Percentiles rank a stretch among this genome's conserved stretches.
Conservation (phyloP, 1,284 basidiomycete genomes). For the Fomitopsis pinicola region DNA sequence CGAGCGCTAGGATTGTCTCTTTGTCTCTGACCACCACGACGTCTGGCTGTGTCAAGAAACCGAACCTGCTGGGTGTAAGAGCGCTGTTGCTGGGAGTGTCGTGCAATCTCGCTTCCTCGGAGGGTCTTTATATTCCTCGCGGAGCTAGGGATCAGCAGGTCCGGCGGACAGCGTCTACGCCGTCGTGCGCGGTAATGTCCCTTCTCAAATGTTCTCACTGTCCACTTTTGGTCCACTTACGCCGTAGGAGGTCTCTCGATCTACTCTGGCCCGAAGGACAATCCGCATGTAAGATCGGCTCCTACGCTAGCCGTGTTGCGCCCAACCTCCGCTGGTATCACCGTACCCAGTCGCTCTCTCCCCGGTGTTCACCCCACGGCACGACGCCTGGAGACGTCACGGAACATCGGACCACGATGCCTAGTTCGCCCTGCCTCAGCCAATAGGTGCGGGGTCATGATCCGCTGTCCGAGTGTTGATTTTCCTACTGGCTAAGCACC, state of each 20-base stretch:
- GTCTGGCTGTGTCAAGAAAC: background rate
- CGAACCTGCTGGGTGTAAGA: background rate
- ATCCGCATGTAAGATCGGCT: background rate
- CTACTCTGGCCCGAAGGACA: background rate
- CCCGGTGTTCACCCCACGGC: background rate
- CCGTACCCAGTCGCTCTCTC: background rate
- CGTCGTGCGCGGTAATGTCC: background rate
- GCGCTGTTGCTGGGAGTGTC: background rate
- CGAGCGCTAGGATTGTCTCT: conserved; percentile 1
- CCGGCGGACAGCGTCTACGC: background rate
- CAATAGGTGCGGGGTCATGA: background rate
- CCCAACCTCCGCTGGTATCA: background rate
- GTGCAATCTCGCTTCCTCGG: background rate
- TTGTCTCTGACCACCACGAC: background rate
- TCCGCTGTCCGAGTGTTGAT: background rate
- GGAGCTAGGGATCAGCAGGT: background rate
- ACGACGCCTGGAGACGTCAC: background rate
- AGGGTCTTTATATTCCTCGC: background rate
- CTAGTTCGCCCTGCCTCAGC: background rate
- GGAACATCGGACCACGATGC: background rate
- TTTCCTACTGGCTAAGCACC: background rate
- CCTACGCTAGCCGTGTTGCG: background rate
- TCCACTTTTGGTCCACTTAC: background rate
- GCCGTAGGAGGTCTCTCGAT: background rate
- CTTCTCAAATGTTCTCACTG: conserved; percentile 1